Base-by-base conservation (phyloP, 192 early-diverging fungal species). In the Pilobolus umbonatus region DNA sequence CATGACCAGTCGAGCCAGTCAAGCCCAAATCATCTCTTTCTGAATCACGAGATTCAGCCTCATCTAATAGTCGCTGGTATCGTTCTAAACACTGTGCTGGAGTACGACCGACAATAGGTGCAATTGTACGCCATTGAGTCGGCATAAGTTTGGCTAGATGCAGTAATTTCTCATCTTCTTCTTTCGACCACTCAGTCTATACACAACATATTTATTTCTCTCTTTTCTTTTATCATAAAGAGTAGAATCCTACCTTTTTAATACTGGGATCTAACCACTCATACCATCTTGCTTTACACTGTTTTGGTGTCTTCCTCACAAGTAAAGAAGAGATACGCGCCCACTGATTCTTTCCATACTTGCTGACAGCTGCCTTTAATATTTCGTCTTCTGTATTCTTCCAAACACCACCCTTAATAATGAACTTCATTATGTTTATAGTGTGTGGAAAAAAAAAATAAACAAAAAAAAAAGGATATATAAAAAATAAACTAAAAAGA, bases 301-400 rank as follows among this genome's bases (percentile, higher is more conserved):
- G 95, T 75, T 95, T 99, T 34, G 95, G 93, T 19, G 93, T 91
- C 60, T 98, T 97, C 67, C 94, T 76, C 6, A 91, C 92, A 22
- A 99, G 77, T 28, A 99, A 80, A 5, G 95, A 98, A 46, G 95
- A 94, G 50, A 99, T 96, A 59, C 95, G 89, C 2, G 94, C 89
- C 96, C 96, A 99, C 65, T 98, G 96, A 73, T 96, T 99, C 70
- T 96, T 98, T 64, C 96, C 96, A 65, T 98, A 98, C 67, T 96
- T 98, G 81, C 94, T 96, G 11, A 96, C 94, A 9, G 94, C 94
- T 28, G 89, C 96, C 79, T 94, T 95, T 65, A 96, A 85, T 66
- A 95, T 90, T 74, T 96, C 93, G 83, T 98, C 96, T 79, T 99
- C 96, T 28, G 95, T 95, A 79, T 99, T 99, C 67, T 95, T 96